Base-by-base conservation (phyloP, 495 filamentous ascomycete species). In the Aspergillus steynii region DNA sequence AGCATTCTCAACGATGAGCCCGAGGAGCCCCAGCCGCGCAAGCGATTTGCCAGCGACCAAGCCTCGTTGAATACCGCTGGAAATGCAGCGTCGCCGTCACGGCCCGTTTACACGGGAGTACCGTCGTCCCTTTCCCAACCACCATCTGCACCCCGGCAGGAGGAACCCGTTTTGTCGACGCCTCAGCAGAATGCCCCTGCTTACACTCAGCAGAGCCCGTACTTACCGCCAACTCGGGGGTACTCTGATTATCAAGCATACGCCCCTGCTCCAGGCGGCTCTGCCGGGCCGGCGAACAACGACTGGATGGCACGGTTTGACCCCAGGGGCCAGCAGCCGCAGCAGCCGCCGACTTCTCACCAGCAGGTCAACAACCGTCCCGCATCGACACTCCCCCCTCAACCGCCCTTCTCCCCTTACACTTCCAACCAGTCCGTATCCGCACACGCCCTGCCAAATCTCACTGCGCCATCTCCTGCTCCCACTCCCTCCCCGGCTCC, bases 1-100 rank as follows among this genome's bases (percentile, higher is more conserved):
- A 83, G 76, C 29, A 78, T 86, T 53, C 68, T 86, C 29, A 86
- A 86, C 61, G 82, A 83, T 46, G 84, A 86, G 56, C 80, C 83
- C 0, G 80, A 77, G 48, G 84, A 86, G 29, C 81, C 81, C 25
- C 80, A 81, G 55, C 81, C 81, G 25, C 70, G 77, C 12, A 86
- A 85, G 60, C 77, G 81, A 5, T 76, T 79, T 60, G 77, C 78
- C 48, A 73, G 71, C 54, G 77, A 81, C 26, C 72, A 74, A 52
- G 62, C 59, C 7, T 65, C 71, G 15, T 63, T 71, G 47, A 58
- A 50, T 1, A 64, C 69, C 14, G 51, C 50, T 3, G 61, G 58
- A 27, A 64, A 65, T 42, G 59, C 65, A 8, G 60, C 57, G 12
- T 71, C 72, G 49, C 72, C 70, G n/a, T 67, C 66, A 42, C 65